Evolutionary conservation across 2,329 filamentous ascomycete species (phyloP).

Genomic region (Pseudogymnoascus sp.): DNA sequence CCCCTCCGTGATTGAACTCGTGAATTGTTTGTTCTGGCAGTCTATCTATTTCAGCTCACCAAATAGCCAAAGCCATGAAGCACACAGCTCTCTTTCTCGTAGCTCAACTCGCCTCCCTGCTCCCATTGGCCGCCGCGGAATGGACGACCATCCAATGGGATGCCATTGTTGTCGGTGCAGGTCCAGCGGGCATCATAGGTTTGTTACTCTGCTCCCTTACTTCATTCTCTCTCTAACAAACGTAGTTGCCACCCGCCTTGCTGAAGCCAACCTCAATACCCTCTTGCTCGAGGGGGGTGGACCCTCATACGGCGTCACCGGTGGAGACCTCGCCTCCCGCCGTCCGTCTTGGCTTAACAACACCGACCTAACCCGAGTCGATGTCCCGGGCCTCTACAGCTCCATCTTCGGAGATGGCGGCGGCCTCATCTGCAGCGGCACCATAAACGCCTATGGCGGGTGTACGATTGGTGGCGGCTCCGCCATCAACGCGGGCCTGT

Average conservation of each 20-base stretch:
- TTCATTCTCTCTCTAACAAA: not conserved
- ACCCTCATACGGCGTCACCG: constrained; percentile 40
- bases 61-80: not conserved
- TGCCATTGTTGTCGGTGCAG: constrained; percentile 40
- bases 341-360: constrained; percentile 40
- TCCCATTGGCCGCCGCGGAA: constrained; percentile 9
- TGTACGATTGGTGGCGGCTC: constrained; percentile 45
- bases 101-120: constrained; percentile 1
- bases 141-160: constrained; percentile 27
- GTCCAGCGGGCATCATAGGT: constrained; percentile 43
- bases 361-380: constrained; percentile 41
- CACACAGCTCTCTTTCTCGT: not conserved
- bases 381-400: constrained; percentile 43
- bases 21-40: not conserved
- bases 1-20: not conserved
- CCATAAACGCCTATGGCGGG: constrained; percentile 37
- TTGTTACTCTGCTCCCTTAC: constrained; percentile 9
- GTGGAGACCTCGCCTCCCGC: constrained; percentile 33
- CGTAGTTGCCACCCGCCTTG: constrained; percentile 40
- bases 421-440: constrained; percentile 35
- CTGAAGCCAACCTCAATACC: constrained; percentile 43
- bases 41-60: not conserved
- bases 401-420: constrained; percentile 39
- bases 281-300: constrained; percentile 45
- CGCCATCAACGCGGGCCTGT: constrained; percentile 47